phyloP scores from a whole-genome alignment of 2,329 filamentous ascomycete genomes.

The Clarireedia homoeocarpa region DNA sequence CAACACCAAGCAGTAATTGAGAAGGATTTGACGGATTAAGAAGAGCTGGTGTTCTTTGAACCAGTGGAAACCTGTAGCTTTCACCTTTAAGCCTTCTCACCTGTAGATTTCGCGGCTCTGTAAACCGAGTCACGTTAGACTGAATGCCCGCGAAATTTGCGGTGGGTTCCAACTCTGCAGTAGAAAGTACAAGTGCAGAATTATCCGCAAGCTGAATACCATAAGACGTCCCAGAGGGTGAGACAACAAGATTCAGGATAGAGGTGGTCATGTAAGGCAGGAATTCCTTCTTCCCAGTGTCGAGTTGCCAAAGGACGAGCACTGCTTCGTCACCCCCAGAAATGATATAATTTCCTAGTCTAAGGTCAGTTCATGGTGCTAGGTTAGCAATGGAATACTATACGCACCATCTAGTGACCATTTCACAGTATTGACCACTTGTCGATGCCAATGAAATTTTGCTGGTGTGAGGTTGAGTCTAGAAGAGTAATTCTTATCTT shows the following conservation, averaged over 20 bases:
- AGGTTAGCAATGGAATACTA: neutral
- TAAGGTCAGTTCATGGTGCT: conserved; percentile 20
- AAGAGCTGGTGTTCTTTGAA: conserved; percentile 45
- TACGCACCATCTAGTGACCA: conserved; percentile 82
- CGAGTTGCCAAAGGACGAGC: conserved; percentile 86
- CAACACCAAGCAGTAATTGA: conserved; percentile 60
- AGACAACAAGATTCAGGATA: conserved; percentile 79
- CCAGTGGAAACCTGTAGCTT: conserved; percentile 19
- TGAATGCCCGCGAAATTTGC: conserved; percentile 82
- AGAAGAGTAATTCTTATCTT: conserved; percentile 25
- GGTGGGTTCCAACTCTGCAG: conserved; percentile 77
- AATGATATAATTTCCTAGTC: conserved; percentile 79
- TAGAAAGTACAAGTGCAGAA: conserved; percentile 83
- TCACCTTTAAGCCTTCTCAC: conserved; percentile 39
- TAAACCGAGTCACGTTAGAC: conserved; percentile 44
- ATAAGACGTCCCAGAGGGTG: conserved; percentile 71
- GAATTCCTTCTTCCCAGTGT: conserved; percentile 74
- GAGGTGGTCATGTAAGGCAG: conserved; percentile 84
- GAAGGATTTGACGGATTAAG: conserved; percentile 56
- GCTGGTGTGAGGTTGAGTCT: conserved; percentile 40
- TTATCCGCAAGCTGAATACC: conserved; percentile 85
- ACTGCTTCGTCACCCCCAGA: conserved; percentile 88
- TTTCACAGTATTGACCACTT: conserved; percentile 73
- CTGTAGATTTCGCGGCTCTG: conserved; percentile 43
- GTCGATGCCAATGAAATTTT: conserved; percentile 86